phyloP scores from a whole-genome alignment of 2,329 filamentous ascomycete genomes.

The Hypoxylon sp. region DNA sequence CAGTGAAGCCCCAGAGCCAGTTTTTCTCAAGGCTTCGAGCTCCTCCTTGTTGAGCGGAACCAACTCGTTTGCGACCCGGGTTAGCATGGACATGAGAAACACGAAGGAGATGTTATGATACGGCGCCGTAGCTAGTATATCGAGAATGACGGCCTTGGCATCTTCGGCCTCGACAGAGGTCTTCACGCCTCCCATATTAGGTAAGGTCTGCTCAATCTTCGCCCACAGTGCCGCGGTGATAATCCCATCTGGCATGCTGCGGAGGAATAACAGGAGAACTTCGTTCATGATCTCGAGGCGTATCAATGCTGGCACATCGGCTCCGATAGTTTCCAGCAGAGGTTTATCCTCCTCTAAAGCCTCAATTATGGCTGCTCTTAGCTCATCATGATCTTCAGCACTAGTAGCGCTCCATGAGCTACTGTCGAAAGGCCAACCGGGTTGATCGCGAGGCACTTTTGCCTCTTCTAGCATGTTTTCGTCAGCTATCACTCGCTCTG shows the following conservation, averaged over 20 bases:
- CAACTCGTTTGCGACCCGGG: constrained; percentile 66
- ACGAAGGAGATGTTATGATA: constrained; percentile 92
- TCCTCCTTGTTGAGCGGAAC: constrained; percentile 59
- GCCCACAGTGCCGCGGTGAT: constrained; percentile 79
- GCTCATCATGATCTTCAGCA: constrained; percentile 48
- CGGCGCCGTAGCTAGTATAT: constrained; percentile 78
- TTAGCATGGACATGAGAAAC: constrained; percentile 84
- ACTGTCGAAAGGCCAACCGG: constrained; percentile 72
- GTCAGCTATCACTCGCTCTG: constrained; percentile 71
- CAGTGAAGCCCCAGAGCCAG: constrained; percentile 47
- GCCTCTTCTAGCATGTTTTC: constrained; percentile 72
- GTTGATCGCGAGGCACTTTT: constrained; percentile 64
- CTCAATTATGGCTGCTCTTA: constrained; percentile 64
- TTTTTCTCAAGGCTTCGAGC: constrained; percentile 53
- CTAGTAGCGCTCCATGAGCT: constrained; percentile 49
- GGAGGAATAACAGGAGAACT: constrained; percentile 80
- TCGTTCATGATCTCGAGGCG: constrained; percentile 83
- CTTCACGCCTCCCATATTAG: constrained; percentile 54
- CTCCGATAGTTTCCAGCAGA: constrained; percentile 72
- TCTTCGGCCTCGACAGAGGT: constrained; percentile 55
- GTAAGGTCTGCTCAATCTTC: constrained; percentile 72
- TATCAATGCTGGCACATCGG: constrained; percentile 73
- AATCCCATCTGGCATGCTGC: constrained; percentile 83
- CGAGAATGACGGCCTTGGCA: constrained; percentile 72
- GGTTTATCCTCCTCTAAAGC: constrained; percentile 80